These are phyloP conservation scores for Lipomyces chichibuensis DNA, from an alignment of 805 yeast genomes.

Conservation along the genomic window DNA sequence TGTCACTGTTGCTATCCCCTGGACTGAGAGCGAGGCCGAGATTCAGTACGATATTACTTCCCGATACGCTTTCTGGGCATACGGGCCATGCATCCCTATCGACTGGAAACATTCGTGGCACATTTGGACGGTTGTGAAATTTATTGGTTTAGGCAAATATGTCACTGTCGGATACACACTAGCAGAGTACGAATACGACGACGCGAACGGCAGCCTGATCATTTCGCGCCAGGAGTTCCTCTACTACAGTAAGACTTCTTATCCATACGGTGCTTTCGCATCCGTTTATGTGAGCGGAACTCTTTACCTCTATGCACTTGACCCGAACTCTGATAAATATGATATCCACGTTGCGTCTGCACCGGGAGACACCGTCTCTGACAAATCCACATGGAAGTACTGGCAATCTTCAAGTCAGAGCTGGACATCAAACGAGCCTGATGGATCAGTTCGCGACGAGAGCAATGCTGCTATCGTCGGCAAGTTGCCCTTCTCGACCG, in stretches of 20 bases:
- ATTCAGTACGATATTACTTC: slow-evolving; percentile 16
- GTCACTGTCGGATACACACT: slow-evolving; percentile 19
- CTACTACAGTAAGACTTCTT: neutral
- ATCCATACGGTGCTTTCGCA: slow-evolving; percentile 29
- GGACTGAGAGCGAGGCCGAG: slow-evolving; percentile 18
- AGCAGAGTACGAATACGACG: slow-evolving; percentile 18
- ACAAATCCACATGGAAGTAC: slow-evolving; percentile 25
- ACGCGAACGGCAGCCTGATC: slow-evolving; percentile 1
- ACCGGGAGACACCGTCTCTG: slow-evolving; percentile 12
- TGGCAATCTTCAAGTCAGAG: slow-evolving; percentile 15
- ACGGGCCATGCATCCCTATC: slow-evolving; percentile 26
- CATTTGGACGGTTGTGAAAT: slow-evolving; percentile 28
- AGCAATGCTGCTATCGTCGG: slow-evolving; percentile 21
- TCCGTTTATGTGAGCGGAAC: slow-evolving; percentile 21
- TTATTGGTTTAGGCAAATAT: neutral
- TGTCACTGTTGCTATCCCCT: slow-evolving; percentile 30
- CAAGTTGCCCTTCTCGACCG: slow-evolving; percentile 29
- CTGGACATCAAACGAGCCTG: slow-evolving; percentile 23
- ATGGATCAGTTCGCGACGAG: slow-evolving; percentile 13
- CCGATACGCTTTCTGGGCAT: slow-evolving; percentile 31
- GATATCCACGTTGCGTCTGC: slow-evolving; percentile 30
- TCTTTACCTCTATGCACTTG: slow-evolving; percentile 31
- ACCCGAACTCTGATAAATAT: slow-evolving; percentile 18
- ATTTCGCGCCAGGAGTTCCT: slow-evolving; percentile 15
- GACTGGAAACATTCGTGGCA: slow-evolving; percentile 20